Evolutionary conservation across 2,329 filamentous ascomycete genomes (phyloP).

Genomic region (Exophiala aquamarina): DNA sequence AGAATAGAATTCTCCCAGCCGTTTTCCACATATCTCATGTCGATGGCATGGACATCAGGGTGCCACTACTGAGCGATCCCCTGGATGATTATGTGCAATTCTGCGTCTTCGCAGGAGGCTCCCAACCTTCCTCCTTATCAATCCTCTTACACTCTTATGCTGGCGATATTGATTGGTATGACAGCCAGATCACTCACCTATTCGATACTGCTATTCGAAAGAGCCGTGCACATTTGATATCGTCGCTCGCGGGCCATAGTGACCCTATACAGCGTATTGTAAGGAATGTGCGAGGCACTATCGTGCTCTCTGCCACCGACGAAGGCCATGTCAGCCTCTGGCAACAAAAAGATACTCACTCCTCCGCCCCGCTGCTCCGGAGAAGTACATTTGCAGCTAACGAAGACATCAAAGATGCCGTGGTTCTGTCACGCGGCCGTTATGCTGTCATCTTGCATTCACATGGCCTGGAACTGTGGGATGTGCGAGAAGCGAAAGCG

Average conservation of each 20-base stretch:
- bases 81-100: constrained; percentile 65
- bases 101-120: constrained; percentile 68
- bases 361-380: constrained; percentile 17
- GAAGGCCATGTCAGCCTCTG: constrained; percentile 80
- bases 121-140: constrained; percentile 63
- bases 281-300: constrained; percentile 76
- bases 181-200: constrained; percentile 73
- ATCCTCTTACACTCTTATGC: constrained; percentile 82
- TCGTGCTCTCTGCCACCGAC: constrained; percentile 77
- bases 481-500: constrained; percentile 21
- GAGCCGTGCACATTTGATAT: constrained; percentile 60
- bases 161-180: constrained; percentile 78
- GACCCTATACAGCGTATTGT: constrained; percentile 80
- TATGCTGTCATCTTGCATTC: constrained; percentile 20
- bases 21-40: constrained; percentile 87
- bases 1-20: constrained; percentile 62
- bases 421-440: constrained; percentile 20
- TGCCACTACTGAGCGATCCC: constrained; percentile 31
- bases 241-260: constrained; percentile 82
- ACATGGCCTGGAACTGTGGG: constrained; percentile 20
- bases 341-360: constrained; percentile 55
- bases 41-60: constrained; percentile 53
- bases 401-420: constrained; percentile 18
- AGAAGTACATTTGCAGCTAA: constrained; percentile 18
- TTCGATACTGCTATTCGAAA: constrained; percentile 67